These are phyloP conservation scores for Botrytis galanthina DNA, from an alignment of 2,329 filamentous ascomycete species.

Conservation along the genomic window DNA sequence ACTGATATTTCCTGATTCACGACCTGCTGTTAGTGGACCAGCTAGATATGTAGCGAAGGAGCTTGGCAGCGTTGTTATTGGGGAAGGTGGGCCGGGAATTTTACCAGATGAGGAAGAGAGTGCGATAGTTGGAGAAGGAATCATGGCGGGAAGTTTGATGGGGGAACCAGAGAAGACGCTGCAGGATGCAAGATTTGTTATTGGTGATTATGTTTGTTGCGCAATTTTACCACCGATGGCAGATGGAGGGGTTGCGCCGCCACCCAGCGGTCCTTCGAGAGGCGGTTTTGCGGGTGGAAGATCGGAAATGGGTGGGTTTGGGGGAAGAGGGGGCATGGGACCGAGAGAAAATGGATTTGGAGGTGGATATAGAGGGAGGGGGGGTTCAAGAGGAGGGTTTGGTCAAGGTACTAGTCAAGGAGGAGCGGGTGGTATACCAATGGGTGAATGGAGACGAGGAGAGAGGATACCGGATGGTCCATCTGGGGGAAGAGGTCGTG, in stretches of 20 bases:
- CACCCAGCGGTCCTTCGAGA: conserved; percentile 46
- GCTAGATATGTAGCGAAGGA: conserved; percentile 75
- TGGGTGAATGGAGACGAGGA: conserved; percentile 66
- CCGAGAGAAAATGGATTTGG: conserved; percentile 40
- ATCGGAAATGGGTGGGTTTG: conserved; percentile 40
- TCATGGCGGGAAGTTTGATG: conserved; percentile 43
- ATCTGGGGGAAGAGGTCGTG: conserved; percentile 42
- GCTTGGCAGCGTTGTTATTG: conserved; percentile 77
- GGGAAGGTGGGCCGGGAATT: conserved; percentile 51
- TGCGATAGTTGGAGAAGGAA: conserved; percentile 35
- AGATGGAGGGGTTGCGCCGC: conserved; percentile 71
- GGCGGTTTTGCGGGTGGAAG: conserved; percentile 40
- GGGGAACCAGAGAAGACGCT: conserved; percentile 71
- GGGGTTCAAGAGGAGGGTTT: conserved; percentile 41
- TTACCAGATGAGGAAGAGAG: conserved; percentile 42
- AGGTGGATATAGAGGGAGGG: conserved; percentile 38
- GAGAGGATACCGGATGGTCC: conserved; percentile 58
- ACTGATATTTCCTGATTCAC: conserved; percentile 73
- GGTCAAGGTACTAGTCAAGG: conserved; percentile 44
- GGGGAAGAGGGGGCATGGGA: conserved; percentile 41
- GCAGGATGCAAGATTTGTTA: conserved; percentile 74
- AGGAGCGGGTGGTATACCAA: conserved; percentile 36
- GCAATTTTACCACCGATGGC: conserved; percentile 73
- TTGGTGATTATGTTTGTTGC: conserved; percentile 85
- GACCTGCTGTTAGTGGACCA: conserved; percentile 37